Base-by-base conservation (phyloP, 176 grass and related monocot species). In the Cenchrus americanus region DNA sequence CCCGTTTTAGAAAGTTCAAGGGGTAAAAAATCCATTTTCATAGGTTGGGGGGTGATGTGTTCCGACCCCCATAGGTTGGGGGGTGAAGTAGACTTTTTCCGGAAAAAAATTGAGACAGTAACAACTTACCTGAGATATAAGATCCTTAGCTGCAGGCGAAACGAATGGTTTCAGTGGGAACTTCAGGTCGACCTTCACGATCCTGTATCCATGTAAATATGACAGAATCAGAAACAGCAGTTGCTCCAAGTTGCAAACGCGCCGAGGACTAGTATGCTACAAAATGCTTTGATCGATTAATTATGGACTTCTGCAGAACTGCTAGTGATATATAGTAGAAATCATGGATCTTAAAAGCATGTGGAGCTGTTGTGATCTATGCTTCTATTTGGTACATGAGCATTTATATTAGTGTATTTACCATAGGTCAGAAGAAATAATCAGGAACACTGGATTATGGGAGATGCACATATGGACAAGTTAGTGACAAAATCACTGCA, bases 131-230 rank as follows among this genome's bases (percentile, higher is more conserved):
- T 95, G 92, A 52, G 84, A 90, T 48, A 98, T 98, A 7, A 98
- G 85, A 62, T 98, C 96, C 84, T 98, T 98, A 0, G 89, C 93
- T 8, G 84, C 49, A 10, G 91, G 66, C 65, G 96, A 98, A 88
- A 98, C 91, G n/a, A 85, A 84, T 19, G 93, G 91, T 75, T 98
- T 98, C 2, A 71, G 6, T 1, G 96, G 96, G 24, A 98, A 98
- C 52, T 89, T 95, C 0, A 98, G 83, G 63, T 98, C 96, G 8
- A 95, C 96, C 78, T 95, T 98, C 40, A 95, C 60, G 73, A 98
- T 98, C 91, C 96, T 98, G 87, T 41, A 84, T 71, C 18, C 43
- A 2, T 74, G 40, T 44, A 4, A 82, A 82, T 19, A 57, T 72
- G 71, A 65, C 62, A 85, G 47, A 41, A 84, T 91, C 26, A 83